Percentiles rank a stretch among this genome's conserved stretches.
Evolutionary conservation across 306 rosid genomes (phyloP).

Genomic region (Glycine tomentella): DNA sequence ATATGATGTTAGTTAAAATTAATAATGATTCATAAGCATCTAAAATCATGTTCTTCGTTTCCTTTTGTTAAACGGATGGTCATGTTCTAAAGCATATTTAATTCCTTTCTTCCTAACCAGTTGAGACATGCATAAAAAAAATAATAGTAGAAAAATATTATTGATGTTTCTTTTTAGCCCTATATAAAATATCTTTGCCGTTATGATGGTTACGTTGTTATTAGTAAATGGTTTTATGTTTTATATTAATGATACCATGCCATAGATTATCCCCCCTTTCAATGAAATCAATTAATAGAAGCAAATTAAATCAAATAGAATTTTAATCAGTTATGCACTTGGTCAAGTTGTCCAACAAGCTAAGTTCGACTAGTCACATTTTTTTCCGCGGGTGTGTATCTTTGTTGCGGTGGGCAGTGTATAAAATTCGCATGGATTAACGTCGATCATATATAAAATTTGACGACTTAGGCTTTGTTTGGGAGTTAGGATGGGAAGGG

Average conservation of each 20-base stretch:
- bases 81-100: constrained; percentile 61
- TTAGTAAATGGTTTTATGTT: constrained; percentile 32
- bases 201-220: constrained; percentile 52
- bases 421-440: constrained; percentile 6
- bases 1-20: constrained; percentile 36
- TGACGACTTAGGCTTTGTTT: too few relatives aligned
- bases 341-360: constrained; percentile 28
- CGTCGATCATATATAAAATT: constrained; percentile 3
- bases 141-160: neutral
- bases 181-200: constrained; percentile 13
- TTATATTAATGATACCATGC: neutral
- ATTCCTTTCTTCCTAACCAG: constrained; percentile 23
- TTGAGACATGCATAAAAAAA: constrained; percentile 29
- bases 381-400: constrained; percentile 18
- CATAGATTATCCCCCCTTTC: constrained; percentile 6
- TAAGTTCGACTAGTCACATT: neutral
- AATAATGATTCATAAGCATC: constrained; percentile 48
- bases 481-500: too few relatives aligned
- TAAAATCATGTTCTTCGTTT: constrained; percentile 66
- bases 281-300: constrained; percentile 26
- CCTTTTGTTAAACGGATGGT: constrained; percentile 57
- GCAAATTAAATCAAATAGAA: constrained; percentile 14
- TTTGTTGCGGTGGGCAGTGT: constrained; percentile 34
- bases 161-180: neutral
- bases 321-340: constrained; percentile 30